Evolutionary conservation across 2,329 filamentous ascomycete genomes (phyloP).

Genomic region (Fusarium tupiense): DNA sequence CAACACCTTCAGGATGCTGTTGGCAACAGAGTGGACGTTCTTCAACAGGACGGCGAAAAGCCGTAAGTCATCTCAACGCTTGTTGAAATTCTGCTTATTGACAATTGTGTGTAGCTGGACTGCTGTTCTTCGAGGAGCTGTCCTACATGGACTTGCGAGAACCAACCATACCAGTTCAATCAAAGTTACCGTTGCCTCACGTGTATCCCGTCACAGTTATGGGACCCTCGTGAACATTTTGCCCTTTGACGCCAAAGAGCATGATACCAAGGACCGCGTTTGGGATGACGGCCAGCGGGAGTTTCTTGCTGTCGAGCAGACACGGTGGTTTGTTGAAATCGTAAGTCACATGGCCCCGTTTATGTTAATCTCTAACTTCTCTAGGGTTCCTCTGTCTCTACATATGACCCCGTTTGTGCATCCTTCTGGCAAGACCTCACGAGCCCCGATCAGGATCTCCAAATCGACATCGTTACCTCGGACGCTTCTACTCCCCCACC

Average conservation of each 20-base stretch:
- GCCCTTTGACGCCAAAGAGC: conserved; percentile 23
- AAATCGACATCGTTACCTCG: conserved; percentile 20
- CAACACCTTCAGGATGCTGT: conserved; percentile 31
- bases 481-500: conserved; percentile 11
- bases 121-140: conserved; percentile 49
- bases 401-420: not conserved
- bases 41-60: conserved; percentile 44
- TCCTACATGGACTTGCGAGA: conserved; percentile 40
- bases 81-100: not conserved
- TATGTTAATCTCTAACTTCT: not conserved
- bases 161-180: conserved; percentile 1
- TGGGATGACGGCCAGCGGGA: conserved; percentile 16
- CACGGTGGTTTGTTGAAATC: conserved; percentile 45
- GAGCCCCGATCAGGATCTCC: not conserved
- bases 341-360: conserved; percentile 5
- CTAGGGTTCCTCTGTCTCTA: conserved; percentile 30
- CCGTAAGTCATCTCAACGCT: conserved; percentile 45
- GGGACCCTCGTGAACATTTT: conserved; percentile 28
- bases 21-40: conserved; percentile 34
- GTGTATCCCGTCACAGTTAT: conserved; percentile 46
- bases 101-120: conserved; percentile 44
- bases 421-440: conserved; percentile 22
- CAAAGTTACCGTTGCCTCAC: conserved; percentile 35
- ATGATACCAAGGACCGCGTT: conserved; percentile 31
- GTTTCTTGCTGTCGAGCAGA: conserved; percentile 40